Base-by-base conservation (phyloP, 371 early-diverging fungal species). In the Mortierella sp. region DNA sequence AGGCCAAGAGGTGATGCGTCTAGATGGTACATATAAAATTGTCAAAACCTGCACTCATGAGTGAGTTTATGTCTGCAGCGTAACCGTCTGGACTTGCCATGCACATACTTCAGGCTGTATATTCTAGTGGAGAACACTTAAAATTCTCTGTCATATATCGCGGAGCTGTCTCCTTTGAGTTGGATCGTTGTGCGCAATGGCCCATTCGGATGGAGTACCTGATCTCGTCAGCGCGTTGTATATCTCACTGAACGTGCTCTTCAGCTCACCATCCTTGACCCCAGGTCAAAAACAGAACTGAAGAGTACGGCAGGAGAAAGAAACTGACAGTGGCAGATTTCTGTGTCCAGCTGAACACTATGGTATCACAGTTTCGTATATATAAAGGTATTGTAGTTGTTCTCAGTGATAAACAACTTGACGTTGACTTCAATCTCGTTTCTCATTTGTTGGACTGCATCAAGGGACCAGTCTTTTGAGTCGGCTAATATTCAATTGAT, bases 401-500 rank as follows among this genome's bases (percentile, higher is more conserved):
- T 78, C 68, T 74, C 74, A 0, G 65, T 62, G 10, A 83, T 68
- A 43, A 79, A 78, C 4, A 5, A 28, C 45, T 72, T 75, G 67
- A 81, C 67, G 24, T 30, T 72, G 55, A 35, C 51, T 54, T 76
- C 75, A 28, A 83, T 83, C n/a, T 74, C 72, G 58, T 70, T 83
- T 26, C 78, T 49, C 28, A 83, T 83, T 37, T 12, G 65, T 26
- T 71, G 61, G 5, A 73, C 84, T 28, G 76, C 77, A 9, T 83
- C 77, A 6, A 62, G 11, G 52, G 64, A 14, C 57, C 72, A 72
- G 62, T 70, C 66, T 62, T 84, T 78, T 2, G 84, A 84, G 37
- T 84, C 84, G 1, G 63, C 59, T 24, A 84, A 59, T 1, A 16
- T 52, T 78, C 84, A 84, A 40, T 74, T 77, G 16, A 84, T 12